These are phyloP conservation scores for Pythium apleroticum DNA, from an alignment of 352 stramenopile species.

Conservation along the genomic window DNA sequence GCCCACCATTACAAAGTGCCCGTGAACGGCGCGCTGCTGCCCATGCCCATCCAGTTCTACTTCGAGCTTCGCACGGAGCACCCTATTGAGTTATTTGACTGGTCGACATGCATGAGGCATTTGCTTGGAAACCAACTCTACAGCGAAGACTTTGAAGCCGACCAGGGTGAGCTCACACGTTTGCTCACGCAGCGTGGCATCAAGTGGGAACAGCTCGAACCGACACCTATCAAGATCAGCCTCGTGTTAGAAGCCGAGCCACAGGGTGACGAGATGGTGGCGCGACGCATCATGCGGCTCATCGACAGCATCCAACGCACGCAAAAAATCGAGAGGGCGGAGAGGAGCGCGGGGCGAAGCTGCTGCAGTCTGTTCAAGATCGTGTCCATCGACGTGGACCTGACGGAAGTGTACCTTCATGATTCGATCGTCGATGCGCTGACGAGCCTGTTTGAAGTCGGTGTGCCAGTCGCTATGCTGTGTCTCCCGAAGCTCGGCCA, in stretches of 20 bases:
- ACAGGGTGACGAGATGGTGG: neutral
- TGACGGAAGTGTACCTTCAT: neutral
- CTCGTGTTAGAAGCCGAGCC: neutral
- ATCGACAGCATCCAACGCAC: neutral
- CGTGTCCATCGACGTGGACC: neutral
- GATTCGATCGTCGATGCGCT: neutral
- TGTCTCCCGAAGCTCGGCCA: neutral
- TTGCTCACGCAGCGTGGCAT: neutral
- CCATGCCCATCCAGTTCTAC: neutral
- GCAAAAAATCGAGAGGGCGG: neutral
- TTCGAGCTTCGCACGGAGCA: neutral
- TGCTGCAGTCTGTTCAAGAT: neutral
- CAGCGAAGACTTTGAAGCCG: neutral
- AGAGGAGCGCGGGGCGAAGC: neutral
- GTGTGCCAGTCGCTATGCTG: neutral
- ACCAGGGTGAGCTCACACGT: neutral
- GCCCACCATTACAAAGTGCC: neutral
- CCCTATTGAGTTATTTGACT: neutral
- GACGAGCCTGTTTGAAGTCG: neutral
- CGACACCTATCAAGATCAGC: neutral
- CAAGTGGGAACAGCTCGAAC: neutral
- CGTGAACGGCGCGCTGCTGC: neutral
- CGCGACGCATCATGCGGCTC: neutral
- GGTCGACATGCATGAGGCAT: neutral
- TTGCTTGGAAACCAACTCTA: neutral